Conservation (phyloP, 306 rosid genomes). For the Pterocarpus santalinus region DNA sequence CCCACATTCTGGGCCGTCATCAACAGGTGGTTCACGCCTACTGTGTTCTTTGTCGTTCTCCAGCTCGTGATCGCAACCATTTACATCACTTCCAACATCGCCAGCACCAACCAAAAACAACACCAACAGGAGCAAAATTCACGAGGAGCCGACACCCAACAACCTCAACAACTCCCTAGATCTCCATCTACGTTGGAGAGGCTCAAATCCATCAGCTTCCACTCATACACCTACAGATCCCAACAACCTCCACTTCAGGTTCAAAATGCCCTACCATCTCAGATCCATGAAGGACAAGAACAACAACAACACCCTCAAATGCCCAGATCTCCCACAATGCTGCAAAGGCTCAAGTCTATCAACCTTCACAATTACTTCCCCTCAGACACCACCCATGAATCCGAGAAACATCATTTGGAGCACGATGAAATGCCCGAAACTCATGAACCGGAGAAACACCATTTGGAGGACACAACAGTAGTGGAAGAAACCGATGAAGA, state of each 20-base stretch:
- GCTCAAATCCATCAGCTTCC: neutral
- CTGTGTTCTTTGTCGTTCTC: neutral
- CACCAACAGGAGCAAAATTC: neutral
- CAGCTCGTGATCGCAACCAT: neutral
- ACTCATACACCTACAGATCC: neutral
- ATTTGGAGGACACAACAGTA: neutral
- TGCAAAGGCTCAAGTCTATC: too few species aligned
- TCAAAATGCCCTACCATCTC: neutral
- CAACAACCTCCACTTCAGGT: neutral
- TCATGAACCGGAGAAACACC: neutral
- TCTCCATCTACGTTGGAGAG: neutral
- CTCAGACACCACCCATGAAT: neutral
- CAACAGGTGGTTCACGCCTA: neutral
- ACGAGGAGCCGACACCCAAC: neutral
- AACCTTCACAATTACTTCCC: too few species aligned
- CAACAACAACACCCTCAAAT: too few species aligned
- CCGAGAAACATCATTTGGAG: neutral
- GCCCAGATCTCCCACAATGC: neutral
- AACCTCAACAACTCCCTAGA: neutral
- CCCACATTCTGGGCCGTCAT: neutral
- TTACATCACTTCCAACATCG: neutral
- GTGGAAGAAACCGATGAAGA: constrained; percentile 24
- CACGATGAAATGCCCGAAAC: neutral
- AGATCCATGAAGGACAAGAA: too few species aligned
- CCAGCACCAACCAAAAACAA: neutral